These are phyloP conservation scores for Parmelia sp. DNA, from an alignment of 495 filamentous ascomycete species.

Conservation along the genomic window DNA sequence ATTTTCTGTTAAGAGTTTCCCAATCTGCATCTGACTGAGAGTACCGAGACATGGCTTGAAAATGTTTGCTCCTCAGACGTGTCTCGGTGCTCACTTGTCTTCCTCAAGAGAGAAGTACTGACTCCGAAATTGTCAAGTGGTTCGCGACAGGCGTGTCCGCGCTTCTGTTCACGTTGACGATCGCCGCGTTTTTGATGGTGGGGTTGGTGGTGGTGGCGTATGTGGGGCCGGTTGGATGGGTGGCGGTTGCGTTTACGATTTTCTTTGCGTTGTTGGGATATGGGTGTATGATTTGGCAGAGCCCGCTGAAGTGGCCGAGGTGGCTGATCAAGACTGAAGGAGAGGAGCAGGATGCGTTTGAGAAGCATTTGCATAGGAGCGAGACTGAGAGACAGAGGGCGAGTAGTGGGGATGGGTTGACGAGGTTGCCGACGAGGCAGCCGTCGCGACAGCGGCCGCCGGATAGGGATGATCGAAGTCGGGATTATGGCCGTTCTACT, in stretches of 20 bases:
- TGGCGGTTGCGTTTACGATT: slow-evolving; percentile 9
- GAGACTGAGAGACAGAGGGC: background rate
- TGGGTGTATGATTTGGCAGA: slow-evolving; percentile 2
- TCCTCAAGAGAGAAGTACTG: too few relatives aligned
- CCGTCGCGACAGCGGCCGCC: background rate
- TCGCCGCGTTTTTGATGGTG: slow-evolving; percentile 13
- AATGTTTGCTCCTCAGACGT: too few relatives aligned
- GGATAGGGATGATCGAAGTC: background rate
- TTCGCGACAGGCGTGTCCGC: slow-evolving; percentile 5
- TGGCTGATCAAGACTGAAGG: background rate
- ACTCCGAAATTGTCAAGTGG: too few relatives aligned
- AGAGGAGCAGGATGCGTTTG: background rate
- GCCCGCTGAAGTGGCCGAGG: slow-evolving; percentile 4
- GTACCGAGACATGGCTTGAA: too few relatives aligned
- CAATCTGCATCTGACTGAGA: too few relatives aligned
- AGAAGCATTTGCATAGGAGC: background rate
- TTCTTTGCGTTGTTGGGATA: slow-evolving; percentile 9
- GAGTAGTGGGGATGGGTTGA: background rate
- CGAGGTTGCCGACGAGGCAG: background rate
- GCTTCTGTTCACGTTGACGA: slow-evolving; percentile 3
- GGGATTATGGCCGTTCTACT: background rate
- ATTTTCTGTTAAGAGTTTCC: too few relatives aligned
- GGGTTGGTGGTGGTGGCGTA: slow-evolving; percentile 18
- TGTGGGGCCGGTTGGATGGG: slow-evolving; percentile 15
- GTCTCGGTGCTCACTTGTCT: too few relatives aligned